phyloP scores from a whole-genome alignment of 371 early-diverging fungal genomes.

The Saksenaea oblongispora region DNA sequence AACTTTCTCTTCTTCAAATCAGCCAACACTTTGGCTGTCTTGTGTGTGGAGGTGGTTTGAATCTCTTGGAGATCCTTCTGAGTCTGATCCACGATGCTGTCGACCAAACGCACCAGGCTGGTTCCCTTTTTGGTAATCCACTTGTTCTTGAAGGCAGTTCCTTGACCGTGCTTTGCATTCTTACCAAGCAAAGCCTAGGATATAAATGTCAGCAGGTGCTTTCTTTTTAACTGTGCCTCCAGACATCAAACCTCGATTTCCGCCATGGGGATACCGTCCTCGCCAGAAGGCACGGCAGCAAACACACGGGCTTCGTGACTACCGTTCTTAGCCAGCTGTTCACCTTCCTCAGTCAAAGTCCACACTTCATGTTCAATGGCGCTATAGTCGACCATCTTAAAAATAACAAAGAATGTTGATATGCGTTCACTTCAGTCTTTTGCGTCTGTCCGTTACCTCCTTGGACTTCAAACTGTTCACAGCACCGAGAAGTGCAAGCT shows the following conservation, averaged over 20 bases:
- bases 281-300: slow-evolving; percentile 82
- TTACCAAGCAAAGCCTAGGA: slow-evolving; percentile 62
- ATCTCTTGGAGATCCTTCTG: slow-evolving; percentile 75
- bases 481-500: slow-evolving; percentile 77
- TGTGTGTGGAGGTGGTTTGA: slow-evolving; percentile 61
- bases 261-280: slow-evolving; percentile 78
- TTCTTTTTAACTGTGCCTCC: background rate
- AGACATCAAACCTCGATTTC: slow-evolving; percentile 67
- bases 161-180: slow-evolving; percentile 90
- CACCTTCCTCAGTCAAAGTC: slow-evolving; percentile 86
- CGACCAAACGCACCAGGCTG: slow-evolving; percentile 73
- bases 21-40: slow-evolving; percentile 67
- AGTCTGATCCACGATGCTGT: slow-evolving; percentile 83
- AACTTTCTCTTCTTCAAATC: slow-evolving; percentile 92
- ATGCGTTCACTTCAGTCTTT: background rate
- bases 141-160: slow-evolving; percentile 94
- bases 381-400: slow-evolving; percentile 84
- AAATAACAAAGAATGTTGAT: slow-evolving; percentile 6
- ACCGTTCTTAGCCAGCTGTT: slow-evolving; percentile 82
- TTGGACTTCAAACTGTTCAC: slow-evolving; percentile 85
- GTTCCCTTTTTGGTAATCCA: slow-evolving; percentile 89
- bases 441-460: slow-evolving; percentile 63
- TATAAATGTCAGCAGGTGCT: background rate
- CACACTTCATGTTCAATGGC: slow-evolving; percentile 82
- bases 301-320: slow-evolving; percentile 95